Base-by-base conservation (phyloP, 805 yeast genomes). In the Brettanomyces anomalus region DNA sequence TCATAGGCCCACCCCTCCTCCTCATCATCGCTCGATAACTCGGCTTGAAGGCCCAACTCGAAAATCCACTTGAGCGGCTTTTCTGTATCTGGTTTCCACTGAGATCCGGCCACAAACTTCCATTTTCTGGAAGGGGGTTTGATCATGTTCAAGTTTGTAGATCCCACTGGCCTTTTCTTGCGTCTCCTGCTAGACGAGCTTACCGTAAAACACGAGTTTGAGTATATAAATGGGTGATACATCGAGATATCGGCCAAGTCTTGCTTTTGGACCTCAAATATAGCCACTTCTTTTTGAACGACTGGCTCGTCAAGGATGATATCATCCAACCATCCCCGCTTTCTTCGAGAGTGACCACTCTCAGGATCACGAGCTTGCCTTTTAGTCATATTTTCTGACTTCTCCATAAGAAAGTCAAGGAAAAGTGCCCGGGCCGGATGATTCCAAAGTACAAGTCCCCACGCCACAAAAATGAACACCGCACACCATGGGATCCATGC, bases 201-300 rank as follows among this genome's bases (percentile, higher is more conserved):
- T 2, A 40, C 31, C 4, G 40, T 80, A 58, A 81, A 89, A 0
- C 79, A 57, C 3, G 66, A 64, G 11, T 65, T 65, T 0, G 90
- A 71, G 55, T 70, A 85, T 18, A 72, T 57, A 55, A 75, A 75
- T 24, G 79, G 74, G 33, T 72, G 68, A 85, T 90, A 88, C 24
- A 69, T 69, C 5, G 70, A 65, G 0, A 78, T 74, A 14, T 47
- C 44, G 2, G 82, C 71, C 20, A 77, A 60, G 33, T 83, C 83
- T 50, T 72, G 81, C 36, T 72, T 68, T 56, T 84, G 84, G 19
- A 88, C 68, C 58, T 88, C 95, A 57, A 71, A 89, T 1, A 89
- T 67, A 54, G 88, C 94, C 6, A 85, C 88, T n/a, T 64, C 58
- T 36, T 76, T 66, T 0, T 64, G 58, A 39, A 78, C 79, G 0